Evolutionary conservation across 164 flowering plant species (phyloP).

Genomic region (Magnolia officinalis): DNA sequence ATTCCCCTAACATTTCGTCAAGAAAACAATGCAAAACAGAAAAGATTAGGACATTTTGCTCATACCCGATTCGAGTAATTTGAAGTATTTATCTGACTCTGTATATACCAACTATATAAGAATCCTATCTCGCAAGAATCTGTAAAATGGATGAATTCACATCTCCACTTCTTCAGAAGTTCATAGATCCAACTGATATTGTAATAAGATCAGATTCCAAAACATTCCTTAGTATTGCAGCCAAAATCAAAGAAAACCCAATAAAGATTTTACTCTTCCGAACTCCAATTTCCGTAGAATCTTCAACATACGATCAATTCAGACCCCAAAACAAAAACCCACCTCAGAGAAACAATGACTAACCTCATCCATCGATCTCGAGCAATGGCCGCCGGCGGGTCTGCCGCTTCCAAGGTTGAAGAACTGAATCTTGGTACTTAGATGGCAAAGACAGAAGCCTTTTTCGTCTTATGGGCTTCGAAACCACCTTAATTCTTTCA

Average conservation of each 20-base stretch:
- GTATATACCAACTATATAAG: background rate
- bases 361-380: conserved; percentile 10
- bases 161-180: background rate
- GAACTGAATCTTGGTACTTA: conserved; percentile 42
- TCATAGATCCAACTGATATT: conserved; percentile 10
- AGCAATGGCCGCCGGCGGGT: conserved; percentile 14
- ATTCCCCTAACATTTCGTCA: background rate
- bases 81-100: background rate
- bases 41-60: background rate
- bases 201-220: conserved; percentile 4
- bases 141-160: background rate
- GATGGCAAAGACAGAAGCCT: conserved; percentile 39
- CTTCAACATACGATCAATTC: conserved; percentile 4
- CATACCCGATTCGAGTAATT: background rate
- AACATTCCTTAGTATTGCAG: background rate
- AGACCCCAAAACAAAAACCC: conserved; percentile 18
- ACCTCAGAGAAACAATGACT: conserved; percentile 13
- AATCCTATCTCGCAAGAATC: background rate
- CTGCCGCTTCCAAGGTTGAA: conserved; percentile 37
- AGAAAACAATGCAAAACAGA: background rate
- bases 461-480: conserved; percentile 23
- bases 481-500: conserved; percentile 7
- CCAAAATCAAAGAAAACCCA: background rate
- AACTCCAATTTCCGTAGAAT: background rate
- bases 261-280: background rate